These are phyloP conservation scores for Paulownia fortunei DNA, from an alignment of 257 asterid species.

Conservation along the genomic window DNA sequence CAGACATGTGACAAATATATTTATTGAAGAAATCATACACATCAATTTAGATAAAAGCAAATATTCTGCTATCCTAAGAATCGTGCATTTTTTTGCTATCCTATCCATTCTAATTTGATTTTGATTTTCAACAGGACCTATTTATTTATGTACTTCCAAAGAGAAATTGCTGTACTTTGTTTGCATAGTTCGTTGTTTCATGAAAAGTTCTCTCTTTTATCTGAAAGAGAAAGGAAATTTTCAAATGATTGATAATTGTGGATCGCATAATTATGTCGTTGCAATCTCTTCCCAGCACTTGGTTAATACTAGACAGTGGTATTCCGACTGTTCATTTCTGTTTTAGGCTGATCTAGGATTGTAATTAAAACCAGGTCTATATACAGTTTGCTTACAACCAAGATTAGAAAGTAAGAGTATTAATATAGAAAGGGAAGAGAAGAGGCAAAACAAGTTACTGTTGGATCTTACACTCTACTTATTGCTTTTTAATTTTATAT, in stretches of 20 bases:
- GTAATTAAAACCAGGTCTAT: background rate
- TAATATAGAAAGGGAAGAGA: background rate
- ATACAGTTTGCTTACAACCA: background rate
- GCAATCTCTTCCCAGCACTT: background rate
- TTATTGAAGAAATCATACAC: too few species aligned
- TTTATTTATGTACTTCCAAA: too few species aligned
- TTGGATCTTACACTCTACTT: too few species aligned
- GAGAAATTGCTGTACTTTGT: too few species aligned
- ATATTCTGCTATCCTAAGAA: too few species aligned
- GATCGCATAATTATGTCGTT: background rate
- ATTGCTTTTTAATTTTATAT: too few species aligned
- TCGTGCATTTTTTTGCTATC: too few species aligned
- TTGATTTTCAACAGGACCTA: too few species aligned
- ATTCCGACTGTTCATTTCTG: background rate
- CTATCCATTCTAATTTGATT: too few species aligned
- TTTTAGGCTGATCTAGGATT: conserved; percentile 3
- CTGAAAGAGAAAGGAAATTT: background rate
- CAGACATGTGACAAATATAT: too few species aligned
- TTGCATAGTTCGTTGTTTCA: too few species aligned
- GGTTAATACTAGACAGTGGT: background rate
- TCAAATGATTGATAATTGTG: background rate
- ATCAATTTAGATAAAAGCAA: too few species aligned
- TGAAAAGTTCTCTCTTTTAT: background rate
- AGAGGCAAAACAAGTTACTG: background rate
- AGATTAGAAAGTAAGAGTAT: background rate